Conservation (phyloP, 495 filamentous ascomycete species). For the Coniosporium apollinis region DNA sequence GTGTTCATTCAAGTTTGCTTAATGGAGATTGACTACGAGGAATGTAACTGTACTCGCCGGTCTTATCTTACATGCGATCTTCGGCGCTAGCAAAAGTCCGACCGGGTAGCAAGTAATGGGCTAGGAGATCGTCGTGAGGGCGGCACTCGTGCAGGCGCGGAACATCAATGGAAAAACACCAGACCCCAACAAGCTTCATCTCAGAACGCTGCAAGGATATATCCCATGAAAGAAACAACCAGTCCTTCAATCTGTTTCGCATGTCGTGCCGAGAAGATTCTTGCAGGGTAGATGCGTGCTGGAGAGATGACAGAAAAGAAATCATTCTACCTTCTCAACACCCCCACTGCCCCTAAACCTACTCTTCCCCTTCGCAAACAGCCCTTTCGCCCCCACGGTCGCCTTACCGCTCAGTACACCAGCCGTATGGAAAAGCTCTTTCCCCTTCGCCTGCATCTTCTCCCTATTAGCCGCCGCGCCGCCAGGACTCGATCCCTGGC, state of each 20-base stretch:
- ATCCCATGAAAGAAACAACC: not conserved
- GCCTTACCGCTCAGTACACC: conserved; percentile 54
- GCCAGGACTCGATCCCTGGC: not conserved
- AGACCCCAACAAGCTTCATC: not conserved
- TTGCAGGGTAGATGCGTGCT: not conserved
- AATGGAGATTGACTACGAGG: too few species aligned
- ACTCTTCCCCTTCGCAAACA: conserved; percentile 74
- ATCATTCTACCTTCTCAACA: conserved; percentile 62
- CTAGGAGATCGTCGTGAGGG: too few species aligned
- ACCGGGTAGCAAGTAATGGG: too few species aligned
- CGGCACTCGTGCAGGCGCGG: too few species aligned
- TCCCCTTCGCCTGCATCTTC: conserved; percentile 55
- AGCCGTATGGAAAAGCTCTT: conserved; percentile 69
- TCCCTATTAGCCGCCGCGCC: not conserved
- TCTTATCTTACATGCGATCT: too few species aligned
- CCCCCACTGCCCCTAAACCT: conserved; percentile 45
- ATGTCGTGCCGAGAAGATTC: not conserved
- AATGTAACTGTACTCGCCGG: too few species aligned
- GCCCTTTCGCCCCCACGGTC: conserved; percentile 62
- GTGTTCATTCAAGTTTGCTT: too few species aligned
- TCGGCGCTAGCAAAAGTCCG: too few species aligned
- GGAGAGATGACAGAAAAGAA: conserved; percentile 25
- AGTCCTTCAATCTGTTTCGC: not conserved
- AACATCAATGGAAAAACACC: not conserved
- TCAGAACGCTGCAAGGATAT: not conserved